phyloP scores from a whole-genome alignment of 371 early-diverging fungal genomes.

The Catenaria anguillulae region DNA sequence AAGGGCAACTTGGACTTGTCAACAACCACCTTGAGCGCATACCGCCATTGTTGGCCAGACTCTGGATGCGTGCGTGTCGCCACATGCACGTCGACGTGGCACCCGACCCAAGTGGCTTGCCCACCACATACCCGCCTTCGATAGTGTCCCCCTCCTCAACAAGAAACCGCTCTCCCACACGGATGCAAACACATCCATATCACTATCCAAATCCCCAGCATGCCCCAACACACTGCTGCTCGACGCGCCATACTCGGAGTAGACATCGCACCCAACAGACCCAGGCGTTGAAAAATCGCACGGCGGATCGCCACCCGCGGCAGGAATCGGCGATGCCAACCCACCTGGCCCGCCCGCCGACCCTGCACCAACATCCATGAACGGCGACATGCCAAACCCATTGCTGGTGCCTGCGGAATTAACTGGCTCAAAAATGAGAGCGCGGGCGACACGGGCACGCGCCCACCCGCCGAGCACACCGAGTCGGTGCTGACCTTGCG shows the following conservation, averaged over 20 bases:
- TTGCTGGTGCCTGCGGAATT: too few relatives aligned
- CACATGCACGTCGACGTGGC: constrained; percentile 51
- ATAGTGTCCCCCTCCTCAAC: constrained; percentile 45
- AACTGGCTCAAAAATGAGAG: neutral
- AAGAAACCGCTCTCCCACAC: constrained; percentile 5
- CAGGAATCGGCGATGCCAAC: too few relatives aligned
- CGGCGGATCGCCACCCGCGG: too few relatives aligned
- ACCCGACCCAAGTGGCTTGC: constrained; percentile 42
- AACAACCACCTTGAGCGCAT: constrained; percentile 41
- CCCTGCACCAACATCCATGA: too few relatives aligned
- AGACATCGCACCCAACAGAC: too few relatives aligned
- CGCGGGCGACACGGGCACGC: neutral
- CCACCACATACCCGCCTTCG: constrained; percentile 39
- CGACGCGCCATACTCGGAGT: too few relatives aligned
- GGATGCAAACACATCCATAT: neutral
- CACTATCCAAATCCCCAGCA: neutral
- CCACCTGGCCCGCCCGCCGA: too few relatives aligned
- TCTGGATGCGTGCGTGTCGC: constrained; percentile 24
- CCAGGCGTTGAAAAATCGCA: too few relatives aligned
- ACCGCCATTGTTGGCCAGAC: constrained; percentile 14
- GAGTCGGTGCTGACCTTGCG: too few relatives aligned
- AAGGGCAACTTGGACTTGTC: constrained; percentile 5
- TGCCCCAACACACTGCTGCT: neutral
- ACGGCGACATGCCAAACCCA: too few relatives aligned
- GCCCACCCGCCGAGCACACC: too few relatives aligned